phyloP scores from a whole-genome alignment of 2,329 filamentous ascomycete species.

The Ophiocordyceps unilateralis region DNA sequence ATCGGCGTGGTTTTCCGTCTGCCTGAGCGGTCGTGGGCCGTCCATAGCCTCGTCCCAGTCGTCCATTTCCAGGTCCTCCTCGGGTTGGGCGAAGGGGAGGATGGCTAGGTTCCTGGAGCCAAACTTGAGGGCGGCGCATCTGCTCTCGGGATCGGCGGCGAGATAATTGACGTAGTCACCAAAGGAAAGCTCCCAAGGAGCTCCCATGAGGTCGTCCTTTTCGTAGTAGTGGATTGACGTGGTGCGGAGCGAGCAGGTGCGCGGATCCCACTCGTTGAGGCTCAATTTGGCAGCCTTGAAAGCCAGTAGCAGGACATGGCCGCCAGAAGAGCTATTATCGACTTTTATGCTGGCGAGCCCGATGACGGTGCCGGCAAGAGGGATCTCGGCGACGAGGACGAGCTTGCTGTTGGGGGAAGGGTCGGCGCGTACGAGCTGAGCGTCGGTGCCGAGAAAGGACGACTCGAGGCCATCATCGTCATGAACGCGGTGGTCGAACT shows the following conservation, averaged over 20 bases:
- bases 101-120: constrained; percentile 80
- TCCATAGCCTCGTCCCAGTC: constrained; percentile 77
- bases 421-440: constrained; percentile 42
- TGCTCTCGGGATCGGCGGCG: constrained; percentile 74
- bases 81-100: constrained; percentile 72
- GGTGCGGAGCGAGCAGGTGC: constrained; percentile 62
- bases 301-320: constrained; percentile 67
- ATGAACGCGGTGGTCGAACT: constrained; percentile 34
- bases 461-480: constrained; percentile 48
- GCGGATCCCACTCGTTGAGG: constrained; percentile 83
- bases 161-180: constrained; percentile 65
- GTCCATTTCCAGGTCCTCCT: constrained; percentile 80
- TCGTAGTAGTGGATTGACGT: constrained; percentile 97
- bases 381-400: constrained; percentile 69
- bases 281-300: constrained; percentile 87
- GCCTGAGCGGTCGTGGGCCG: constrained; percentile 40
- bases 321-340: constrained; percentile 56
- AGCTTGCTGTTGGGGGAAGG: constrained; percentile 56
- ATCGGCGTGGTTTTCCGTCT: constrained; percentile 13
- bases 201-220: constrained; percentile 70
- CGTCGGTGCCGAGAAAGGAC: constrained; percentile 49
- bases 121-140: constrained; percentile 91
- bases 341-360: constrained; percentile 66
- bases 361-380: constrained; percentile 68
- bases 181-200: constrained; percentile 64